Evolutionary conservation across 371 early-diverging fungal species (phyloP).

Genomic region (Nematocida sp.): DNA sequence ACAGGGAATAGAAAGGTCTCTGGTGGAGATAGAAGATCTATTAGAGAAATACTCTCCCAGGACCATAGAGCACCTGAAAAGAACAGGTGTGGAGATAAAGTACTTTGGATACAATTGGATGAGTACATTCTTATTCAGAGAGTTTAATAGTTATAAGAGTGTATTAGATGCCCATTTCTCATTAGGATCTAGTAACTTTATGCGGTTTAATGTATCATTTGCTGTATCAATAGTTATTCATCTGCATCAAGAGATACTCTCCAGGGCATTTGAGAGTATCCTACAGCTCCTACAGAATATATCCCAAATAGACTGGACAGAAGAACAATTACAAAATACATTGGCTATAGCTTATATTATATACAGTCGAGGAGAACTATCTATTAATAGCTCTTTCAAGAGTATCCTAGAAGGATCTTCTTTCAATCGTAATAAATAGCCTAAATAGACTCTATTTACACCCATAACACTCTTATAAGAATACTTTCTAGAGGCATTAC

Average conservation of each 20-base stretch:
- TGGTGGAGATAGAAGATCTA: slow-evolving; percentile 42
- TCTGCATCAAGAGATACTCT: background rate
- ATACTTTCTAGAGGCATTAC: no score
- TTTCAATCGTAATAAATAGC: no score
- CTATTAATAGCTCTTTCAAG: background rate
- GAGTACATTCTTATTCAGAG: slow-evolving; percentile 46
- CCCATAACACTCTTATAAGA: no score
- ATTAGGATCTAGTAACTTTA: slow-evolving; percentile 1
- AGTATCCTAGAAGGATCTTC: no score
- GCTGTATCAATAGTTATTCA: background rate
- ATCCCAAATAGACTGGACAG: background rate
- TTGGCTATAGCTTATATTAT: slow-evolving; percentile 26
- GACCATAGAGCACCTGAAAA: background rate
- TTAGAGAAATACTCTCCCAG: background rate
- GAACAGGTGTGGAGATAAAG: slow-evolving; percentile 15
- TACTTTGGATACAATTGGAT: slow-evolving; percentile 53
- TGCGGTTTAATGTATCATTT: slow-evolving; percentile 38
- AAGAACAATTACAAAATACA: background rate
- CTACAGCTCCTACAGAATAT: slow-evolving; percentile 20
- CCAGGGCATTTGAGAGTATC: slow-evolving; percentile 16
- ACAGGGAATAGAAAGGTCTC: slow-evolving; percentile 34
- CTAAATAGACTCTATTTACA: no score
- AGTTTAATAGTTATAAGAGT: slow-evolving; percentile 23
- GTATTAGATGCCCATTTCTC: slow-evolving; percentile 51
- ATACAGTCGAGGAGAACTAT: slow-evolving; percentile 7